These are phyloP conservation scores for Cytospora piceae DNA, from an alignment of 2,329 filamentous ascomycete species.

Conservation along the genomic window DNA sequence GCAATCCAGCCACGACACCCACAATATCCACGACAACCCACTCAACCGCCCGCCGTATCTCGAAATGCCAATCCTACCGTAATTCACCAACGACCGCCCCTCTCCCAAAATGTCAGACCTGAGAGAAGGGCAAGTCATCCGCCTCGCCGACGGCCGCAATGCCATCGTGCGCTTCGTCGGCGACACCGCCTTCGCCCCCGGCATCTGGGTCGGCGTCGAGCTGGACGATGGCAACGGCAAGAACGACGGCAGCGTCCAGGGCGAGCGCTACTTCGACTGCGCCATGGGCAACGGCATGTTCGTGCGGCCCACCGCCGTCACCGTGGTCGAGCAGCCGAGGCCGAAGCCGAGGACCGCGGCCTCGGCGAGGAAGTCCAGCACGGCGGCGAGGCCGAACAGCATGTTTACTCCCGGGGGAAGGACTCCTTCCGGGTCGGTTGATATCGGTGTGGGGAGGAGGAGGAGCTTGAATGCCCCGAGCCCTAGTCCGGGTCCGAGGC, in stretches of 20 bases:
- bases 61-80: conserved; percentile 23
- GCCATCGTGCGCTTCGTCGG: conserved; percentile 83
- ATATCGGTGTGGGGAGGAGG: conserved; percentile 61
- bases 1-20: background rate
- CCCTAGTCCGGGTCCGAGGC: conserved; percentile 69
- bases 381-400: conserved; percentile 51
- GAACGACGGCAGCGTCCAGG: conserved; percentile 91
- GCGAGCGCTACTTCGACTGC: conserved; percentile 88
- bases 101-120: conserved; percentile 57
- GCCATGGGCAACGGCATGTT: conserved; percentile 80
- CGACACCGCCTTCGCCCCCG: conserved; percentile 75
- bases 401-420: conserved; percentile 45
- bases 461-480: conserved; percentile 74
- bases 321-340: conserved; percentile 56
- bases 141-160: conserved; percentile 76
- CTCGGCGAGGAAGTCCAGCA: conserved; percentile 44
- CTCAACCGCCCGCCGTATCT: background rate
- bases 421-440: conserved; percentile 49
- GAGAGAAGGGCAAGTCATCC: conserved; percentile 73
- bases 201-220: conserved; percentile 89
- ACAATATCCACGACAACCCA: background rate
- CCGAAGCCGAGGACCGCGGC: conserved; percentile 47
- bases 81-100: conserved; percentile 1
- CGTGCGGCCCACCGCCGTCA: conserved; percentile 72
- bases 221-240: conserved; percentile 82